These are phyloP conservation scores for Colletotrichum cordylinicola DNA, from an alignment of 2,329 filamentous ascomycete genomes.

Conservation along the genomic window DNA sequence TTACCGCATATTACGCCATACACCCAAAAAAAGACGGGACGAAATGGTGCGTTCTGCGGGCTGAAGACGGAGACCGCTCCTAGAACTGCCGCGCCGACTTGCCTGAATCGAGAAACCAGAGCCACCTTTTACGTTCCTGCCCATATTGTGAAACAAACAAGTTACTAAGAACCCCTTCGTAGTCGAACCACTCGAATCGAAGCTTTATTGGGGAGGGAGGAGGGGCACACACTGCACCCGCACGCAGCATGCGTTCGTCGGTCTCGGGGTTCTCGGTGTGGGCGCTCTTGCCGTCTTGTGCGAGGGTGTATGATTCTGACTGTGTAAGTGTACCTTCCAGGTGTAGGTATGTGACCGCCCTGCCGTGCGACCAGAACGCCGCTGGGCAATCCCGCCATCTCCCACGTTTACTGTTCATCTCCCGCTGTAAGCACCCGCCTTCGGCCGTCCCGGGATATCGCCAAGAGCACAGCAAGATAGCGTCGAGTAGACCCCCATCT, in stretches of 20 bases:
- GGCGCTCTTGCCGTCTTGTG: background rate
- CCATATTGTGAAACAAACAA: background rate
- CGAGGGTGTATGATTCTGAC: background rate
- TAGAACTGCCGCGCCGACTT: background rate
- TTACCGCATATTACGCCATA: background rate
- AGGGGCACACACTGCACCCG: background rate
- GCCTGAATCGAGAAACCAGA: background rate
- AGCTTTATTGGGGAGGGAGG: background rate
- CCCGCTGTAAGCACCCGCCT: background rate
- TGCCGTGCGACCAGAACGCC: background rate
- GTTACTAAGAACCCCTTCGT: background rate
- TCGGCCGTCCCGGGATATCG: background rate
- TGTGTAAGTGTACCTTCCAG: background rate
- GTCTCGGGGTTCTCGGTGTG: background rate
- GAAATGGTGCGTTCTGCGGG: background rate
- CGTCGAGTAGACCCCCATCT: background rate
- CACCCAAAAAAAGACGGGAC: background rate
- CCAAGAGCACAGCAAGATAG: background rate
- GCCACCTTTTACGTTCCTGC: background rate
- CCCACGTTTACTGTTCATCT: background rate
- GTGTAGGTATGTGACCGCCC: background rate
- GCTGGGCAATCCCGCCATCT: background rate
- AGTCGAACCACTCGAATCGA: background rate
- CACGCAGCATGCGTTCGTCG: background rate
- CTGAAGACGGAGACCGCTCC: background rate